Evolutionary conservation across 805 yeast genomes (phyloP).

Genomic region (Yamadazyma phyllophila): DNA sequence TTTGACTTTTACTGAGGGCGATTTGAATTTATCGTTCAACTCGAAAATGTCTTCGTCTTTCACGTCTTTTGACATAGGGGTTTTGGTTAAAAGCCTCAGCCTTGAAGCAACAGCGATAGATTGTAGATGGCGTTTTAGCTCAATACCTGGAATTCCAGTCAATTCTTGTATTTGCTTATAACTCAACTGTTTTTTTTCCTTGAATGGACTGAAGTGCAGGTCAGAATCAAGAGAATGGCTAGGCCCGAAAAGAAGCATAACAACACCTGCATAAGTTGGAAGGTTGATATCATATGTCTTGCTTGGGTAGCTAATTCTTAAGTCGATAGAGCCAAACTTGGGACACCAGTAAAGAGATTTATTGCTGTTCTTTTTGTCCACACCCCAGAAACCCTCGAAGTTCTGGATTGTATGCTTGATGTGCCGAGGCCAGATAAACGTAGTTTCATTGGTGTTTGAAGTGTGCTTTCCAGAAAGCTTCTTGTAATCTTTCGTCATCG

Average conservation of each 20-base stretch:
- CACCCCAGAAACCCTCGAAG: conserved; percentile 42
- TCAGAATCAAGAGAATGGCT: conserved; percentile 23
- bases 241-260: conserved; percentile 67
- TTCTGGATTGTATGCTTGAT: conserved; percentile 33
- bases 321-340: conserved; percentile 77
- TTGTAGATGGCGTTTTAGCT: conserved; percentile 72
- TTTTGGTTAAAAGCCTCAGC: conserved; percentile 69
- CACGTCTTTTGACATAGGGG: conserved; percentile 73
- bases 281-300: conserved; percentile 74
- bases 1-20: conserved; percentile 68
- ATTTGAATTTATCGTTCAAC: conserved; percentile 65
- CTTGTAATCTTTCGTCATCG: conserved; percentile 44
- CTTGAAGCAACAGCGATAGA: conserved; percentile 84
- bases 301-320: conserved; percentile 65
- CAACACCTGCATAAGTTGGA: conserved; percentile 78
- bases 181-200: conserved; percentile 54
- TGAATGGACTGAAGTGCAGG: conserved; percentile 30
- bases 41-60: conserved; percentile 60
- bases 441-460: background rate
- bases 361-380: conserved; percentile 39
- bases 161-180: conserved; percentile 58
- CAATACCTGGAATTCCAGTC: conserved; percentile 72
- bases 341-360: conserved; percentile 69
- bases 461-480: conserved; percentile 21
- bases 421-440: conserved; percentile 39